phyloP scores from a whole-genome alignment of 371 early-diverging fungal genomes.

The Mucor circinelloides region DNA sequence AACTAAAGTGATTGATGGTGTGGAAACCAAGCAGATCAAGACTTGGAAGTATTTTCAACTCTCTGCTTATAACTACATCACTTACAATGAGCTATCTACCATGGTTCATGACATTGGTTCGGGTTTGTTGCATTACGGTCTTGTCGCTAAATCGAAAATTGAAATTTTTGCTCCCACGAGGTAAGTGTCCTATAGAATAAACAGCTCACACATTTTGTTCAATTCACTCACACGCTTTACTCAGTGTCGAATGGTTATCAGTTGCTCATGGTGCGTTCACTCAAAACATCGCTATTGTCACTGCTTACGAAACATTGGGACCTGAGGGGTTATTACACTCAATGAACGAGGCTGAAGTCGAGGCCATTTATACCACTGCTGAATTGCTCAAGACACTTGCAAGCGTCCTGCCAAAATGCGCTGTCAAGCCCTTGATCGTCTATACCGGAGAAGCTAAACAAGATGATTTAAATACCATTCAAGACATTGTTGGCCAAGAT shows the following conservation, averaged over 20 bases:
- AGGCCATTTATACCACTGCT: conserved; percentile 61
- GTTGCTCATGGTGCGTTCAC: conserved; percentile 71
- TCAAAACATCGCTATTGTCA: conserved; percentile 78
- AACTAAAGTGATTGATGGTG: conserved; percentile 63
- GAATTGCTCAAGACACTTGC: conserved; percentile 61
- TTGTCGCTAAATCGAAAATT: conserved; percentile 59
- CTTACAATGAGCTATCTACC: conserved; percentile 59
- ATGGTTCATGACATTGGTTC: conserved; percentile 60
- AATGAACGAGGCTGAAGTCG: conserved; percentile 63
- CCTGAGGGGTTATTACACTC: conserved; percentile 64
- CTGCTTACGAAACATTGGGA: conserved; percentile 90
- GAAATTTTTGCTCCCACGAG: conserved; percentile 76
- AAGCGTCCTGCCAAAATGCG: conserved; percentile 66
- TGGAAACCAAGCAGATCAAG: conserved; percentile 72
- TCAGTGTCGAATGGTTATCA: conserved; percentile 77
- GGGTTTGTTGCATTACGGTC: conserved; percentile 71
- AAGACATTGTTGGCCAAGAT: conserved; percentile 22
- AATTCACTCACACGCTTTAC: background rate
- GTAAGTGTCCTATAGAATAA: conserved; percentile 47
- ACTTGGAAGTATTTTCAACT: conserved; percentile 85
- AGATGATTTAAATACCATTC: conserved; percentile 25
- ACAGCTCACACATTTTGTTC: background rate
- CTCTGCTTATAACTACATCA: conserved; percentile 69
- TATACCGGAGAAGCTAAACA: conserved; percentile 37
- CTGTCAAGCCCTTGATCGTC: conserved; percentile 54